Evolutionary conservation across 805 yeast genomes (phyloP).

Genomic region (Yarrowia porcina): DNA sequence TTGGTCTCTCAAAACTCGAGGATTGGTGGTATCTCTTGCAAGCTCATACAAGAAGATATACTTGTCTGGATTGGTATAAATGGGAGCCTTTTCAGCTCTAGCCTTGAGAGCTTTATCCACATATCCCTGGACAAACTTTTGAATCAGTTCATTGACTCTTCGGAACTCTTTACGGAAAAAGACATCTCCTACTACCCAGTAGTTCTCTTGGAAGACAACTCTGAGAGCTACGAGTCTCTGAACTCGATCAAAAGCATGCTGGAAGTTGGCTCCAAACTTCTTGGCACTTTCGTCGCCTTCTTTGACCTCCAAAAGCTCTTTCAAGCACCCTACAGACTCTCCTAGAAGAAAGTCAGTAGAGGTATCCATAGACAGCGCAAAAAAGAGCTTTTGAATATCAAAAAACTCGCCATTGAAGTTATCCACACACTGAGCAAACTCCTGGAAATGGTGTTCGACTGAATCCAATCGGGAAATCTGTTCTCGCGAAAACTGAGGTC

Average conservation of each 20-base stretch:
- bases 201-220: conserved; percentile 29
- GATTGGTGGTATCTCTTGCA: conserved; percentile 49
- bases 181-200: conserved; percentile 28
- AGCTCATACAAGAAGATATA: conserved; percentile 50
- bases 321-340: conserved; percentile 34
- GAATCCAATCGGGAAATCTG: conserved; percentile 30
- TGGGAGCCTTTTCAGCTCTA: conserved; percentile 27
- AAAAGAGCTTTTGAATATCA: conserved; percentile 36
- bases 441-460: conserved; percentile 34
- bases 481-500: conserved; percentile 1
- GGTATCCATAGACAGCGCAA: conserved; percentile 20
- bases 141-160: conserved; percentile 29
- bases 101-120: conserved; percentile 41
- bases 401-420: conserved; percentile 22
- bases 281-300: conserved; percentile 19
- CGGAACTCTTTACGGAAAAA: conserved; percentile 37
- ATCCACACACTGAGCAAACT: conserved; percentile 14
- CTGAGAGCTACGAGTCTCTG: conserved; percentile 29
- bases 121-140: conserved; percentile 42
- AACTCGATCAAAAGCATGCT: conserved; percentile 30
- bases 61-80: conserved; percentile 35
- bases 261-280: conserved; percentile 19
- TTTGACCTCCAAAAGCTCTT: conserved; percentile 16
- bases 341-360: conserved; percentile 40
- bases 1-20: conserved; percentile 48